Evolutionary conservation across 176 grass and related monocot genomes (phyloP), one percentile per base, ranked within the genome.

Genomic region (Musa beccarii): DNA sequence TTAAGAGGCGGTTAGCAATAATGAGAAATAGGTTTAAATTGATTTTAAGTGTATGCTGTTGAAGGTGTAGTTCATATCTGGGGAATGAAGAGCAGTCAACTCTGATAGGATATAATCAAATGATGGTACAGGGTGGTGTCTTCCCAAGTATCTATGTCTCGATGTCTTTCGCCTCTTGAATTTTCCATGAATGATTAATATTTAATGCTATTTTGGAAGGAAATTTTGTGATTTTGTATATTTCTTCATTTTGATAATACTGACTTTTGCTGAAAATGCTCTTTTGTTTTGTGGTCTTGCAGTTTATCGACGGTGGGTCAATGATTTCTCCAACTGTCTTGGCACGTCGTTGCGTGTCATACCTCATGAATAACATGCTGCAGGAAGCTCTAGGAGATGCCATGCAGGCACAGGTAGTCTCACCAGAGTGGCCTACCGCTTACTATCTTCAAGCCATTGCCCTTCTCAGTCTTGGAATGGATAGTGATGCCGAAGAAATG

Each of bases 301-400:
- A 92, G 93, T 86, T 96, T 55, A 80, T 92, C 3, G 83, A 84
- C 55, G 78, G 72, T 19, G 93, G 85, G 50, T 83, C 81, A 21
- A 83, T 84, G 59, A 80, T 90, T 53, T 88, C 87, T 71, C 93
- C 87, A 13, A 90, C 87, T 2, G 80, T 96, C 53, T 71, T 96
- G 6, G 87, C n/a, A 21, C 83, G 93, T 7, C 83, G 89, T 26
- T 87, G 89, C 28, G 80, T 96, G 0, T 84, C 79, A 0, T 86
- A 96, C 19, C 72, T 96, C 17, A 83, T 84, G 19, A 75, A 66
- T 20, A 79, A 81, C 55, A 87, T 84, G 74, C 43, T 82, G 21
- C 83, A 96, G 55, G 87, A 92, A 72, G 93, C 83, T 13, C 72
- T 96, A 0, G 64, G 68, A 56, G 93, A 92, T 66, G 87, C 89